Base-by-base conservation (phyloP, 2,329 filamentous ascomycete species). In the Aspergillus sp. region DNA sequence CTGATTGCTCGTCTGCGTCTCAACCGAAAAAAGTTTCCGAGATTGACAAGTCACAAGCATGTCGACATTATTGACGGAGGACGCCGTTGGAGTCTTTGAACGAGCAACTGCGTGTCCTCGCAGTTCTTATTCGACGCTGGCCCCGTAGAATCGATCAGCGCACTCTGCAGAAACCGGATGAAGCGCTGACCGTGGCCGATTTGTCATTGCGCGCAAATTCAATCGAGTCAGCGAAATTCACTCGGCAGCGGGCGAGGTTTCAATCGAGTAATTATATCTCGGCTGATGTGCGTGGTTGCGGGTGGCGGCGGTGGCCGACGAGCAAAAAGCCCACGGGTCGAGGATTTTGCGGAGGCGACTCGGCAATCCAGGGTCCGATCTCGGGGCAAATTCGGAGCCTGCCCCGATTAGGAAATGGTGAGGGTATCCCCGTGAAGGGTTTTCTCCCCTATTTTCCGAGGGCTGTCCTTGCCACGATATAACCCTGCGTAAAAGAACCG, bases 341-440 rank as follows among this genome's bases (percentile, higher is more conserved):
- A 27, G 41, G 42, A 40, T 58, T 56, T 19, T n/a, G 39, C 53
- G 17, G 33, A 33, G 30, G 30, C 20, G 42, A 41, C 8, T 44
- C 41, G 45, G 19, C 24, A 47, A 47, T 11, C 22, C 22, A 30
- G 12, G 33, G 27, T 51, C 53, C 51, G 51, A 50, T 37, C 27
- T 37, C 54, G 54, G 44, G 39, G 49, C 20, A n/a, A 44, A 9
- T 19, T 41, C 48, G 49, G 51, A 19, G 22, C 37, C n/a, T 44
- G 17, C 7, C 66, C 58, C 50, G 46, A 66, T 62, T 49, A 44
- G 62, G 68, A 27, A 64, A 65, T 41, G 51, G 46, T 68, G 67
- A 68, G 56, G 66, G 63, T 63, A 68, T 69, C 19, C 48, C 27
- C 45, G 42, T 33, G 11, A 20, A 12, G 17, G 4, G 7, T 6